These are phyloP conservation scores for Backusella luteola DNA, from an alignment of 192 early-diverging fungal species.

Conservation along the genomic window DNA sequence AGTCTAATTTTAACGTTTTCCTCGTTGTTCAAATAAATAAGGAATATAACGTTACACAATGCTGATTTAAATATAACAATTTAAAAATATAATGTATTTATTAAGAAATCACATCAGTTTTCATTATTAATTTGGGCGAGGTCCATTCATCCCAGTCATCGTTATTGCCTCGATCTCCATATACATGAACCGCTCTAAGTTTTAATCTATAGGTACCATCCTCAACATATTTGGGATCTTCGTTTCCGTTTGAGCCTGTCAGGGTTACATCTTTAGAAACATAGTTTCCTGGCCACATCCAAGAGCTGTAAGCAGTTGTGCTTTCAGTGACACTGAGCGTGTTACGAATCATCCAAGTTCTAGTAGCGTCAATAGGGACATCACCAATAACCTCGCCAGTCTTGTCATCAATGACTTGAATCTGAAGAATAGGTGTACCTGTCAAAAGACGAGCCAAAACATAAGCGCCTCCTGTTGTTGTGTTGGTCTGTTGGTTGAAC, in stretches of 20 bases:
- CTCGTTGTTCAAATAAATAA: slow-evolving; percentile 3
- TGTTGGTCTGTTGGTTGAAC: background rate
- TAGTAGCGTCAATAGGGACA: slow-evolving; percentile 13
- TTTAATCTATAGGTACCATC: slow-evolving; percentile 20
- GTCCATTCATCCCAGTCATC: slow-evolving; percentile 28
- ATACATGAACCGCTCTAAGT: slow-evolving; percentile 23
- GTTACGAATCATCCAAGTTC: slow-evolving; percentile 21
- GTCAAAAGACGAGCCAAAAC: slow-evolving; percentile 22
- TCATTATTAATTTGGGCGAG: slow-evolving; percentile 14
- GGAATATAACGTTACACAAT: background rate
- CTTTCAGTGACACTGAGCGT: background rate
- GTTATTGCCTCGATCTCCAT: slow-evolving; percentile 11
- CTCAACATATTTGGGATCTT: background rate
- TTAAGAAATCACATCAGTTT: slow-evolving; percentile 7
- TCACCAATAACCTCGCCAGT: slow-evolving; percentile 13
- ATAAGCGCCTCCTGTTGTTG: slow-evolving; percentile 5
- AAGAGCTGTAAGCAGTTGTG: slow-evolving; percentile 14
- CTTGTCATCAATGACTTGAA: slow-evolving; percentile 21
- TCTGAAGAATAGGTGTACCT: slow-evolving; percentile 21
- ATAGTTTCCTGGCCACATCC: slow-evolving; percentile 26
- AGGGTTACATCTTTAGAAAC: slow-evolving; percentile 22
- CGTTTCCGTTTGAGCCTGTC: slow-evolving; percentile 1
- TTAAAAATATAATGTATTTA: background rate
- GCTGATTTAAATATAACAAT: slow-evolving; percentile 4
- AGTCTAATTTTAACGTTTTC: slow-evolving; percentile 3